Base-by-base conservation (phyloP, 2,329 filamentous ascomycete genomes). In the Trichophyton benhamiae region DNA sequence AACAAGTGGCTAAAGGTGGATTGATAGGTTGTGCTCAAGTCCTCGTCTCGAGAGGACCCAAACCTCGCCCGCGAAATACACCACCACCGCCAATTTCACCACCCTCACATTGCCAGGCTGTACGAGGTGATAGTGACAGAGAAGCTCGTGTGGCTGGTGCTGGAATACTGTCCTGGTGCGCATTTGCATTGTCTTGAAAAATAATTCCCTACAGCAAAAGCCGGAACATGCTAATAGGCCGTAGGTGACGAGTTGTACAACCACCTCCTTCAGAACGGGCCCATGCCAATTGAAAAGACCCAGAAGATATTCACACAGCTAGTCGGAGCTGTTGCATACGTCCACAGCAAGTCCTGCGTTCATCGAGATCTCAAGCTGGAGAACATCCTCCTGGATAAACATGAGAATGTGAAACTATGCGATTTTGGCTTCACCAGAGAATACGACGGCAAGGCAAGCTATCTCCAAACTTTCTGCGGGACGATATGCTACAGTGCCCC, bases 91-190 rank as follows among this genome's bases (percentile, higher is more conserved):
- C 94, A 99, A 75, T 96, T 99, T 75, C 83, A 96, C 66, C 94
- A 99, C 71, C 94, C 94, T 22, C 94, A 99, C 76, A 99, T 99
- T 69, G 91, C 94, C 53, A 84, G 94, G 58, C 80, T 99, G 22
- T 97, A 99, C 79, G 94, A 99, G 78, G 92, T 99, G 63, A 95
- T 99, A 68, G 91, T 99, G 65, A 99, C 94, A 1, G 94, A 99
- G 76, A 86, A 80, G 58, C 76, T 97, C 73, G 95, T 99, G 59
- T 99, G 94, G 94, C 82, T 99, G 70, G 94, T 95, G 33, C 78
- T 99, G 69, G 94, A 99, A 77, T 99, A 96, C 73, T 99, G 94
- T 75, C 87, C 89, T 65, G 91, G 89, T 91, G 83, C 59, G 77
- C 60, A 57, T 27, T 27, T 6, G 46, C 61, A 30, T 8, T 30